Conservation (phyloP, 2,329 filamentous ascomycete genomes). For the Teratosphaeria destructans region DNA sequence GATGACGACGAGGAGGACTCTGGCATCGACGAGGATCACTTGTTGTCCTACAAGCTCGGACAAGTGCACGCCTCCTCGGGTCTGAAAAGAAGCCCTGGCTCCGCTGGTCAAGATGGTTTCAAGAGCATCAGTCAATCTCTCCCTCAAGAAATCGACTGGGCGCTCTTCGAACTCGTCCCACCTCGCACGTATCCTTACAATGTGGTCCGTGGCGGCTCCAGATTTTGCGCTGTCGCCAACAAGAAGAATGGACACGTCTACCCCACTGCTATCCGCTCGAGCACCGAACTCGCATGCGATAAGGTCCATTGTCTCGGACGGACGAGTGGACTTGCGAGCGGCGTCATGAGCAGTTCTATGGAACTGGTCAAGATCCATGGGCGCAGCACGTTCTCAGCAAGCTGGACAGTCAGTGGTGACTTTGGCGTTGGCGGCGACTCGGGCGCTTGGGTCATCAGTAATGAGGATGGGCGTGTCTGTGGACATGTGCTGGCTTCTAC, state of each 20-base stretch:
- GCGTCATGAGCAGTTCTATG: conserved; percentile 66
- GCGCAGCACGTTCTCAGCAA: conserved; percentile 67
- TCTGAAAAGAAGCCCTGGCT: conserved; percentile 49
- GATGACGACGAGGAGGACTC: conserved; percentile 60
- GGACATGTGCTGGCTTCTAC: conserved; percentile 83
- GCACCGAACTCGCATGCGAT: conserved; percentile 58
- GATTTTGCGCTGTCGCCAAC: conserved; percentile 22
- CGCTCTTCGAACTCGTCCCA: conserved; percentile 68
- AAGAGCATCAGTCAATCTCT: conserved; percentile 48
- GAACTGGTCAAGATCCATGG: conserved; percentile 81
- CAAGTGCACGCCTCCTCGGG: conserved; percentile 84
- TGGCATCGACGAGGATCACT: conserved; percentile 69
- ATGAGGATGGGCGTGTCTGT: conserved; percentile 65
- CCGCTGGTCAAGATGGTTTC: conserved; percentile 20
- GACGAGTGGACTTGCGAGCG: conserved; percentile 72
- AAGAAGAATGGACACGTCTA: conserved; percentile 27
- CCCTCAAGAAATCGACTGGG: conserved; percentile 93
- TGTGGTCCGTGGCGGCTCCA: conserved; percentile 47
- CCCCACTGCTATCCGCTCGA: conserved; percentile 43
- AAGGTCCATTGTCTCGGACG: conserved; percentile 81
- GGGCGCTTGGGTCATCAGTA: conserved; percentile 85
- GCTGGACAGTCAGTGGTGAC: conserved; percentile 51
- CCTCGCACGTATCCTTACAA: conserved; percentile 64
- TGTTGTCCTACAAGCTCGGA: conserved; percentile 70
- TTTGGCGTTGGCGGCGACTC: conserved; percentile 73